phyloP scores from a whole-genome alignment of 2,329 filamentous ascomycete genomes.

The Claviceps pusilla region DNA sequence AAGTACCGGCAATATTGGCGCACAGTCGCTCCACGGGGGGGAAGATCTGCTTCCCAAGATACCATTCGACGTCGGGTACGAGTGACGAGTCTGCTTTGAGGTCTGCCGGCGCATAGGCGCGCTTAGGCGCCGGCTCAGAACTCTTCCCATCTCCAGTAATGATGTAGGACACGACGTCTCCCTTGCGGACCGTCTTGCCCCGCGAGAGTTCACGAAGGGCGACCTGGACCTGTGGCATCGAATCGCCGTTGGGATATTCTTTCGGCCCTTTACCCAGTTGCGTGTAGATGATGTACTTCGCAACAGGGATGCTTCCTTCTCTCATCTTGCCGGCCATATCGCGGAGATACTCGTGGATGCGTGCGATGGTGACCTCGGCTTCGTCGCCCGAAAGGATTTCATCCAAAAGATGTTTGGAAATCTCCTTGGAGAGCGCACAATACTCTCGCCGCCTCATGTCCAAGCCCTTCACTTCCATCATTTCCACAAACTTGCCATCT shows the following conservation, averaged over 20 bases:
- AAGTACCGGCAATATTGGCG: conserved; percentile 86
- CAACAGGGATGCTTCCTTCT: conserved; percentile 53
- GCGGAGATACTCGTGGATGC: conserved; percentile 85
- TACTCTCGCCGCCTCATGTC: conserved; percentile 98
- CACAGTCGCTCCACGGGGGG: conserved; percentile 95
- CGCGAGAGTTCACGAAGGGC: conserved; percentile 75
- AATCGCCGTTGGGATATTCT: conserved; percentile 86
- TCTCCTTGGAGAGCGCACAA: conserved; percentile 88
- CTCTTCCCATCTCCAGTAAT: conserved; percentile 60
- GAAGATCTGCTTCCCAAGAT: conserved; percentile 95
- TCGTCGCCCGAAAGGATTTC: conserved; percentile 92
- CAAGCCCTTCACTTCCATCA: conserved; percentile 94
- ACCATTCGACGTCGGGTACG: conserved; percentile 89
- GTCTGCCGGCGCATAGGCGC: conserved; percentile 76
- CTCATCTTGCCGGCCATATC: conserved; percentile 80
- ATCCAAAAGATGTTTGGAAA: conserved; percentile 77
- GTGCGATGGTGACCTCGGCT: conserved; percentile 69
- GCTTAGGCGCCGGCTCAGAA: conserved; percentile 64
- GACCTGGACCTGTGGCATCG: conserved; percentile 95
- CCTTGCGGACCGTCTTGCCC: conserved; percentile 77
- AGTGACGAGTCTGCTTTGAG: conserved; percentile 61
- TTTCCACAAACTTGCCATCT: conserved; percentile 80
- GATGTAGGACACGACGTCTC: conserved; percentile 93
- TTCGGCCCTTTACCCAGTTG: conserved; percentile 89
- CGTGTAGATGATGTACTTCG: conserved; percentile 95